These are phyloP conservation scores for Pythium rishiriense DNA, from an alignment of 352 stramenopile species.

Conservation along the genomic window DNA sequence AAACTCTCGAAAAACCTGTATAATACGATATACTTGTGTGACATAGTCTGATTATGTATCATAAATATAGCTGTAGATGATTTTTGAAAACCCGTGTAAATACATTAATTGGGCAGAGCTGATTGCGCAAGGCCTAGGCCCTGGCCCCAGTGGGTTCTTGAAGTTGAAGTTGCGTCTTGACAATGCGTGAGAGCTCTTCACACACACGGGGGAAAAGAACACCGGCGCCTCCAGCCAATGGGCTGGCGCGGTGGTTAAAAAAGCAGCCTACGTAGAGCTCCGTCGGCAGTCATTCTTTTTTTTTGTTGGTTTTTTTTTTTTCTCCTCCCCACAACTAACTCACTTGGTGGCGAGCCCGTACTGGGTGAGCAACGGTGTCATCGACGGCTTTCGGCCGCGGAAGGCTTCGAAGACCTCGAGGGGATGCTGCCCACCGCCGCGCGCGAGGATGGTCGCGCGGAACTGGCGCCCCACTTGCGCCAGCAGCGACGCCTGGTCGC, in stretches of 20 bases:
- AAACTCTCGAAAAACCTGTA: conserved; percentile 1
- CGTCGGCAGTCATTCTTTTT: conserved; percentile 9
- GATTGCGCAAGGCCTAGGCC: background rate
- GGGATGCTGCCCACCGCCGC: conserved; percentile 86
- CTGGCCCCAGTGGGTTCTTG: conserved; percentile 23
- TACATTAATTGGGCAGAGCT: background rate
- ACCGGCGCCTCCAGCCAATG: conserved; percentile 17
- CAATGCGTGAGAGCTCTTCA: conserved; percentile 26
- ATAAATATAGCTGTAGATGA: background rate
- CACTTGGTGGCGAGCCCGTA: conserved; percentile 73
- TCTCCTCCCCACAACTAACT: background rate
- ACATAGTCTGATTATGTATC: conserved; percentile 12
- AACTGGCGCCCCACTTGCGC: conserved; percentile 88
- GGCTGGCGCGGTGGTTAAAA: conserved; percentile 25
- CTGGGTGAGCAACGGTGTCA: conserved; percentile 94
- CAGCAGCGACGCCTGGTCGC: conserved; percentile 57
- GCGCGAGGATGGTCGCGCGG: conserved; percentile 92
- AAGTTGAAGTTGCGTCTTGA: conserved; percentile 40
- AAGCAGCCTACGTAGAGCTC: conserved; percentile 3
- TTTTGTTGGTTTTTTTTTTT: background rate
- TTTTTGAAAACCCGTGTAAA: background rate
- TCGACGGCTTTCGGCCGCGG: conserved; percentile 92
- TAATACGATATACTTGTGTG: conserved; percentile 8
- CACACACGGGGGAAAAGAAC: conserved; percentile 23
- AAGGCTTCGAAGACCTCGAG: conserved; percentile 95